Evolutionary conservation across 352 stramenopile genomes (phyloP).

Genomic region (Globisporangium yorkense): DNA sequence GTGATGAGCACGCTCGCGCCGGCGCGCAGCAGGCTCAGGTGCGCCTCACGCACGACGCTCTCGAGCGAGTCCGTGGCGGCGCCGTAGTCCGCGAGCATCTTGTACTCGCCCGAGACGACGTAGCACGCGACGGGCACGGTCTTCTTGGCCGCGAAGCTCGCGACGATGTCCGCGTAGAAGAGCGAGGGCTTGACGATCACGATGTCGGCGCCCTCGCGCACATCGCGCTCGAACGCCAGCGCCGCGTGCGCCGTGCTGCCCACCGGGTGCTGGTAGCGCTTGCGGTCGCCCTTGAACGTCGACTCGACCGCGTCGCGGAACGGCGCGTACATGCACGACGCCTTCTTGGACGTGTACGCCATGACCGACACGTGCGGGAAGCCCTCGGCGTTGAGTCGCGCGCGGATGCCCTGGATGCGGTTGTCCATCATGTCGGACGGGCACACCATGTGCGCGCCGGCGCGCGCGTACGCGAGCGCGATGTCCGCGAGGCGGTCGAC

Average conservation of each 20-base stretch:
- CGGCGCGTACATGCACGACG: slow-evolving; percentile 93
- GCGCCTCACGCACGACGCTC: slow-evolving; percentile 77
- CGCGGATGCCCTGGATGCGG: slow-evolving; percentile 93
- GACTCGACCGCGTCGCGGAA: slow-evolving; percentile 98
- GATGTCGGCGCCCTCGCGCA: slow-evolving; percentile 94
- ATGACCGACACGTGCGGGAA: slow-evolving; percentile 99
- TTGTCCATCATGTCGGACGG: slow-evolving; percentile 98
- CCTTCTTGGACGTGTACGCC: slow-evolving; percentile 98
- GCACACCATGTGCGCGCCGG: slow-evolving; percentile 96
- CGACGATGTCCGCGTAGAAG: slow-evolving; percentile 98
- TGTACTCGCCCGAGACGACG: slow-evolving; percentile 99
- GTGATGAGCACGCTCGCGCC: slow-evolving; percentile 98
- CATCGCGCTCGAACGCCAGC: slow-evolving; percentile 73
- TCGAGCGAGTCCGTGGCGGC: slow-evolving; percentile 78
- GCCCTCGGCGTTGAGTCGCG: slow-evolving; percentile 92
- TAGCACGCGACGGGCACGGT: slow-evolving; percentile 97
- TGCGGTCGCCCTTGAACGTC: slow-evolving; percentile 91
- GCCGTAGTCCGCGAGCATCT: slow-evolving; percentile 97
- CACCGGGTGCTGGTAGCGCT: slow-evolving; percentile 96
- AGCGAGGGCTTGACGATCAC: slow-evolving; percentile 99
- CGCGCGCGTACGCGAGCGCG: slow-evolving; percentile 92
- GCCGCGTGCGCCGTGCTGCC: slow-evolving; percentile 78
- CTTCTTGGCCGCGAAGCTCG: slow-evolving; percentile 88
- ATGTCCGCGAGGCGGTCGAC: slow-evolving; percentile 96
- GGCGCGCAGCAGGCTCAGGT: slow-evolving; percentile 82